A percentile compares a stretch with the other conserved stretches of the same genome.
phyloP scores from a whole-genome alignment of 148 eudicot species.

The Rhododendron kiyosumense region DNA sequence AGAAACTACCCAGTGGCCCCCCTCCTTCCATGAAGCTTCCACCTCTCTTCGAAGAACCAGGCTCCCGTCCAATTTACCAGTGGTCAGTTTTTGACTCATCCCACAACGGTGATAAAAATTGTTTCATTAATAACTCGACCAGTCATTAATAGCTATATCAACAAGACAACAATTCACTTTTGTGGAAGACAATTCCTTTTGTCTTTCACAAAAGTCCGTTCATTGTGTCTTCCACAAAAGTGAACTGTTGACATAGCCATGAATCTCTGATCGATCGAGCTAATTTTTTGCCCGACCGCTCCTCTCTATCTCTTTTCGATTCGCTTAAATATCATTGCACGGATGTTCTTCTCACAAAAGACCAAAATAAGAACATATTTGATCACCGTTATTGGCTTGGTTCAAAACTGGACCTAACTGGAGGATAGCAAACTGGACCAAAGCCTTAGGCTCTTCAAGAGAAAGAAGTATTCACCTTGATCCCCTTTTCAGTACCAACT shows the following conservation, averaged over 20 bases:
- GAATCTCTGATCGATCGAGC: neutral
- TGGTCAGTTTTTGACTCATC: too few species aligned
- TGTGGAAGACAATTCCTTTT: neutral
- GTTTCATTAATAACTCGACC: neutral
- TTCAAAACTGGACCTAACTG: neutral
- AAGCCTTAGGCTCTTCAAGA: neutral
- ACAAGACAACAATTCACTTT: neutral
- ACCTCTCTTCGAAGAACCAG: neutral
- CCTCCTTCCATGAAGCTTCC: neutral
- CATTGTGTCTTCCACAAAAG: too few species aligned
- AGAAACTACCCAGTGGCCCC: neutral
- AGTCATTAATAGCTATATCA: neutral
- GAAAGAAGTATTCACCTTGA: neutral
- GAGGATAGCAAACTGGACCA: too few species aligned
- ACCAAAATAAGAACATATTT: neutral
- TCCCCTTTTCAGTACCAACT: neutral
- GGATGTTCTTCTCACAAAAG: neutral
- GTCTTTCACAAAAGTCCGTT: too few species aligned
- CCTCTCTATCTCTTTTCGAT: too few species aligned
- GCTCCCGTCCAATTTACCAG: neutral
- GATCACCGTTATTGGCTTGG: neutral
- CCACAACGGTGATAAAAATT: too few species aligned
- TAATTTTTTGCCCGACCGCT: too few species aligned
- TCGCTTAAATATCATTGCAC: neutral
- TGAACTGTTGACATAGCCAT: neutral